A percentile compares a stretch with the other conserved stretches of the same genome.
These are phyloP conservation scores for Volutella citrinella DNA, from an alignment of 2,329 filamentous ascomycete species.

Conservation along the genomic window DNA sequence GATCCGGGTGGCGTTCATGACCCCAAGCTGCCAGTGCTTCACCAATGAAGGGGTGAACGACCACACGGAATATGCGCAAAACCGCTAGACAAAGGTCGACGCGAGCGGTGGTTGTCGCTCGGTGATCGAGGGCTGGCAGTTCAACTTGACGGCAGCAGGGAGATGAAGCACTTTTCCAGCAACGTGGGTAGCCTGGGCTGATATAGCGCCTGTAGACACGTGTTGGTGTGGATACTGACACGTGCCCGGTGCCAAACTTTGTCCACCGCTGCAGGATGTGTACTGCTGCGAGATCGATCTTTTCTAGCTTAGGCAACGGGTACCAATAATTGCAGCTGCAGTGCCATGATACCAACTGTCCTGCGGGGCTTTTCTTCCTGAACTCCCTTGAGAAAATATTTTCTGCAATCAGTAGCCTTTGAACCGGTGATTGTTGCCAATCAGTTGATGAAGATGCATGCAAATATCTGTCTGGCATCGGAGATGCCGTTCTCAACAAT, in stretches of 20 bases:
- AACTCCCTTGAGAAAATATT: constrained; percentile 11
- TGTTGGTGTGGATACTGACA: neutral
- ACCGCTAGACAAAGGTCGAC: constrained; percentile 8
- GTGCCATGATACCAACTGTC: constrained; percentile 6
- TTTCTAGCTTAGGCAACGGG: constrained; percentile 9
- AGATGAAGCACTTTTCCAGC: constrained; percentile 10
- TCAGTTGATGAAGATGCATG: constrained; percentile 5
- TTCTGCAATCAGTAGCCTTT: neutral
- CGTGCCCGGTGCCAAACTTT: constrained; percentile 6
- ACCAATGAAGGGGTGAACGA: constrained; percentile 10
- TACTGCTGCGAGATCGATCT: constrained; percentile 12
- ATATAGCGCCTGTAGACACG: too few relatives aligned
- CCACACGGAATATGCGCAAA: constrained; percentile 9
- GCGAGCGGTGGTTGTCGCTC: constrained; percentile 8
- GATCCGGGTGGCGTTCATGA: too few relatives aligned
- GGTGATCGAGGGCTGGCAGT: constrained; percentile 9
- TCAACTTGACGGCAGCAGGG: constrained; percentile 4
- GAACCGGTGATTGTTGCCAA: neutral
- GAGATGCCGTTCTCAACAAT: constrained; percentile 10
- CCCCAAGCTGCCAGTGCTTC: too few relatives aligned
- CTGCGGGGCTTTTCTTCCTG: constrained; percentile 12
- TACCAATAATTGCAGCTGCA: constrained; percentile 9
- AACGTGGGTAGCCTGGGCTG: constrained; percentile 6
- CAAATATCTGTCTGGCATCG: constrained; percentile 13
- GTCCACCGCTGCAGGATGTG: constrained; percentile 14